Percentiles rank a stretch among this genome's conserved stretches.
These are phyloP conservation scores for Chlamydomonas incerta DNA, from an alignment of 139 green algal species.

Conservation along the genomic window DNA sequence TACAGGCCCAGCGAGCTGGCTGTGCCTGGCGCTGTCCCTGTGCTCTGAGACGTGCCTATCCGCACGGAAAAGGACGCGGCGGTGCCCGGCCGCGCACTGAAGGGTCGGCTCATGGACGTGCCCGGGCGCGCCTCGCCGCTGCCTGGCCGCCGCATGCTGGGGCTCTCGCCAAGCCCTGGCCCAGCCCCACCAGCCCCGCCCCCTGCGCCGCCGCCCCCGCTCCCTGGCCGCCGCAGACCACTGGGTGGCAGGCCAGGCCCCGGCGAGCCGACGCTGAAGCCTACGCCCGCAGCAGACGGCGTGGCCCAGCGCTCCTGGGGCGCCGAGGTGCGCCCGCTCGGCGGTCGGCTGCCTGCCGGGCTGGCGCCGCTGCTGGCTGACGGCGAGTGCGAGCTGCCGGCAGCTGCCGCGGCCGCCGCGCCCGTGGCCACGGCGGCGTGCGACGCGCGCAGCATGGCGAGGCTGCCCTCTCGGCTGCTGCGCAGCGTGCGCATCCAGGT, in stretches of 20 bases:
- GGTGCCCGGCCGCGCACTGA: constrained; percentile 35
- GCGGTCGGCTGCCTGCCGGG: constrained; percentile 10
- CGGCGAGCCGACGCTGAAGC: no score
- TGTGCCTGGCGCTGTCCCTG: background rate
- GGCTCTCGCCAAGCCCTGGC: background rate
- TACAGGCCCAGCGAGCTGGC: constrained; percentile 38
- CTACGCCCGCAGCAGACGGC: background rate
- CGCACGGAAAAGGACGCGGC: background rate
- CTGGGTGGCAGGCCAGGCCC: no score
- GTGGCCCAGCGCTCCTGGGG: background rate
- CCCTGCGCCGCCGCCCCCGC: background rate
- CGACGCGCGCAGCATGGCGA: constrained; percentile 41
- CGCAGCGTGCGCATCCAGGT: constrained; percentile 52
- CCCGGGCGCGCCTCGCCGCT: constrained; percentile 7
- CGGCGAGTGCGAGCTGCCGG: background rate
- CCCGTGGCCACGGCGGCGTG: background rate
- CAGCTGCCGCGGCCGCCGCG: background rate
- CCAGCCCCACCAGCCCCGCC: background rate
- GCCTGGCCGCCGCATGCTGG: background rate
- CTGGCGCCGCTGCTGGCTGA: background rate
- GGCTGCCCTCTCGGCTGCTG: constrained; percentile 42
- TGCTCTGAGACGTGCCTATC: constrained; percentile 28
- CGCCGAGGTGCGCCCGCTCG: background rate
- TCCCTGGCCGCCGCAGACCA: no score
- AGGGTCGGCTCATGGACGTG: constrained; percentile 1